A percentile compares a stretch with the other conserved stretches of the same genome.
phyloP scores from a whole-genome alignment of 176 grass and related monocot species.

The Areca catechu region DNA sequence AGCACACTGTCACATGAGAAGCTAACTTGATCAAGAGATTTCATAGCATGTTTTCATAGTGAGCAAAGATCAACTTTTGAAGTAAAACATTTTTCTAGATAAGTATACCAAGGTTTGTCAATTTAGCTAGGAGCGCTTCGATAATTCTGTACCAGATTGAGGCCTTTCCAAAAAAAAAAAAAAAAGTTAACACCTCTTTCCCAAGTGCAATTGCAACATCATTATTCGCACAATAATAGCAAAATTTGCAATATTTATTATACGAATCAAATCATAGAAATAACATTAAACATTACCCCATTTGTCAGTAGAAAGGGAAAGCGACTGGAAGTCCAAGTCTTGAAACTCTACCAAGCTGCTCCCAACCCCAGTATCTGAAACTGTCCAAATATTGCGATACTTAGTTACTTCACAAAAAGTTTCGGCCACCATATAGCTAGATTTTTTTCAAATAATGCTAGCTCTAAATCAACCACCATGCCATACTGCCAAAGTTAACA shows the following conservation, averaged over 20 bases:
- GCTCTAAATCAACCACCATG: background rate
- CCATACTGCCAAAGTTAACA: conserved; percentile 1
- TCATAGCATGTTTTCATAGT: too few relatives aligned
- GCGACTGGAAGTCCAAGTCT: conserved; percentile 21
- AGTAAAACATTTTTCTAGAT: too few relatives aligned
- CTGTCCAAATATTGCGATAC: conserved; percentile 15
- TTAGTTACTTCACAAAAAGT: background rate
- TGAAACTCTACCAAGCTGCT: conserved; percentile 66
- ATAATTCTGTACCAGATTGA: too few relatives aligned
- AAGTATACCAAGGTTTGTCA: too few relatives aligned
- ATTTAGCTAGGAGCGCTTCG: too few relatives aligned
- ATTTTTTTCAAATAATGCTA: background rate
- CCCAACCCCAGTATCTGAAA: conserved; percentile 62
- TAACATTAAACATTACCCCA: conserved; percentile 39
- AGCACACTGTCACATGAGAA: too few relatives aligned
- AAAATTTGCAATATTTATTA: background rate
- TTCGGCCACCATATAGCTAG: background rate
- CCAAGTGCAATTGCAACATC: too few relatives aligned
- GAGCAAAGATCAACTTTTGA: too few relatives aligned
- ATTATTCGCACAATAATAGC: too few relatives aligned
- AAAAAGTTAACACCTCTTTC: too few relatives aligned
- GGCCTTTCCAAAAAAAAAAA: too few relatives aligned
- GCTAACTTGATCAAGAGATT: too few relatives aligned
- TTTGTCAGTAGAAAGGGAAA: conserved; percentile 18
- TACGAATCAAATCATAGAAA: background rate